Evolutionary conservation across 495 filamentous ascomycete genomes (phyloP), one percentile per base, ranked within the genome.

Genomic region (Xylaria intraflava): DNA sequence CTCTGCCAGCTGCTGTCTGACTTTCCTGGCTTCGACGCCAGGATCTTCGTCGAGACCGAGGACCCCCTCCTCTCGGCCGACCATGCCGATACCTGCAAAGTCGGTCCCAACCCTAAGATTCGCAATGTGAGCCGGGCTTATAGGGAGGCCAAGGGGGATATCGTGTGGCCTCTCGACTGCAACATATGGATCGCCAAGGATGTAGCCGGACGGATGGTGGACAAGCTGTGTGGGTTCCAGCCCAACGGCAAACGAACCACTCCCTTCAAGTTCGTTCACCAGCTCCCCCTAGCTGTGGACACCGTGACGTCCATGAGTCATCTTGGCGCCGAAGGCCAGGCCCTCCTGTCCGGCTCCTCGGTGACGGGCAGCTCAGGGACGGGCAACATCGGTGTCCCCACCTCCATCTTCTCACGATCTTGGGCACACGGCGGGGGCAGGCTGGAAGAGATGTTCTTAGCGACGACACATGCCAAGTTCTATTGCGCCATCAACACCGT

Each of bases 71-170:
- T 93, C 6, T 77, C 80, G 50, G 80, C 76, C 8, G 58, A 70
- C 33, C 65, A 69, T 9, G 76, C 72, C 26, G 70, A 78, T 46
- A 57, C 69, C 35, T 73, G 83, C 55, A 78, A 80, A 46, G 74
- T 98, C 45, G 94, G 94, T 0, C 94, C 94, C 4, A 99, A 99
- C 68, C 94, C 94, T 10, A 99, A 99, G 72, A 95, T 99, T 61
- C 80, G 94, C 20, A 99, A 97, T 62, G 87, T 97, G 81, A 96
- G 91, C 60, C 82, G 90, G 17, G 92, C 86, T 5, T 99, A 96
- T 62, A 73, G 94, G n/a, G 94, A 97, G 66, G 89, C 91, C 0
- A 88, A 87, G 54, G 88, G 89, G 0, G 90, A 96, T 63, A 81
- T 96, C 42, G 75, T 97, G 22, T 99, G 94, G 94, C 84, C 95